Evolutionary conservation across 495 filamentous ascomycete species (phyloP).

Genomic region (Aspergillus funiculosus): DNA sequence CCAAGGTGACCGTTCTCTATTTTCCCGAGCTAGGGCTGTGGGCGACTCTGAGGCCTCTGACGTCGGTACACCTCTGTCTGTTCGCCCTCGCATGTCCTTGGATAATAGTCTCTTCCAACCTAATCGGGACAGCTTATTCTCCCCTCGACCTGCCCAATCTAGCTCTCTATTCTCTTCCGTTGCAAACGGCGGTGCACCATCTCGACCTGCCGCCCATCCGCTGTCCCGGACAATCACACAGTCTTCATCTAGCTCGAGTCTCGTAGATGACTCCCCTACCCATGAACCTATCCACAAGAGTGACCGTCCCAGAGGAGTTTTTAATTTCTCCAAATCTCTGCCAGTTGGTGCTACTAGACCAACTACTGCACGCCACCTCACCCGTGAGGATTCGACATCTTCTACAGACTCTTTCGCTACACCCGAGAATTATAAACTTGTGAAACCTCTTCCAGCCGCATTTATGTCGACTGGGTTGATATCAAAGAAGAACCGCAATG

Average conservation of each 20-base stretch:
- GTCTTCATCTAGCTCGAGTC: slow-evolving; percentile 74
- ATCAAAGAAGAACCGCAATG: slow-evolving; percentile 70
- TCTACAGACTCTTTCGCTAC: slow-evolving; percentile 62
- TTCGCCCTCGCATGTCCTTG: slow-evolving; percentile 65
- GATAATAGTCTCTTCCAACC: slow-evolving; percentile 62
- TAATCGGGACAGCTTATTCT: slow-evolving; percentile 60
- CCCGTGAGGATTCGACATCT: slow-evolving; percentile 41
- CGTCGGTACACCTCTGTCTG: slow-evolving; percentile 38
- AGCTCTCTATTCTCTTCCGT: slow-evolving; percentile 33
- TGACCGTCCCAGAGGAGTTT: slow-evolving; percentile 45
- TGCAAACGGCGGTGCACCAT: slow-evolving; percentile 10
- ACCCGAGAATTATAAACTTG: slow-evolving; percentile 75
- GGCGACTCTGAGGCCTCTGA: slow-evolving; percentile 29
- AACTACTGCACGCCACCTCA: slow-evolving; percentile 28
- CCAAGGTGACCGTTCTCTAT: slow-evolving; percentile 57
- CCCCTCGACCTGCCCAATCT: slow-evolving; percentile 26
- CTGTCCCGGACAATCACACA: slow-evolving; percentile 78
- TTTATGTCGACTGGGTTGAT: slow-evolving; percentile 94
- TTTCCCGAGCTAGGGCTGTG: slow-evolving; percentile 40
- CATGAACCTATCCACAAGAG: slow-evolving; percentile 53
- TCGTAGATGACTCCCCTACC: slow-evolving; percentile 69
- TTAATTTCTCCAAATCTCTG: slow-evolving; percentile 76
- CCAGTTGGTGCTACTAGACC: slow-evolving; percentile 61
- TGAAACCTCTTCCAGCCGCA: slow-evolving; percentile 75
- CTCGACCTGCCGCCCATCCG: slow-evolving; percentile 60